Evolutionary conservation across 2,329 filamentous ascomycete genomes (phyloP).

Genomic region (Pseudopithomyces chartarum): DNA sequence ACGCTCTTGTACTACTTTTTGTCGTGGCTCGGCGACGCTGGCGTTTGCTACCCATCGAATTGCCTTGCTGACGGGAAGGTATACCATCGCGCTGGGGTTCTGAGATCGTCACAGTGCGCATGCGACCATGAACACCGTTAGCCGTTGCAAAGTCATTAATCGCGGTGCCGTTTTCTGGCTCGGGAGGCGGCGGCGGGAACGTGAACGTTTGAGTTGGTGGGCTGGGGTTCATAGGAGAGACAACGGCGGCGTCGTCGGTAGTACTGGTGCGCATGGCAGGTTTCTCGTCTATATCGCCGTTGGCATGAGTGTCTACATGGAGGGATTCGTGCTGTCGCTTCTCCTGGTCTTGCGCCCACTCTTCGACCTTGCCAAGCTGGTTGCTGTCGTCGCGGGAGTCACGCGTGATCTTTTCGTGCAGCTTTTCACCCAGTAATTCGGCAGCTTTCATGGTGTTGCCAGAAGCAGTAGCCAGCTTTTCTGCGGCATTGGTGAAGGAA

Average conservation of each 20-base stretch:
- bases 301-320: constrained; percentile 20
- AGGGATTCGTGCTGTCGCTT: constrained; percentile 23
- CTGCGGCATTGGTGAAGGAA: constrained; percentile 15
- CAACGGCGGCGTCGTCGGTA: constrained; percentile 30
- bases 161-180: constrained; percentile 27
- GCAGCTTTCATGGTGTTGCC: constrained; percentile 30
- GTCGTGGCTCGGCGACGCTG: constrained; percentile 72
- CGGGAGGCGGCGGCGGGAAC: constrained; percentile 39
- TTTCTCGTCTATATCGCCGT: constrained; percentile 39
- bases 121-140: constrained; percentile 20
- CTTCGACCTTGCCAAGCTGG: constrained; percentile 38
- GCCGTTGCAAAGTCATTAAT: constrained; percentile 15
- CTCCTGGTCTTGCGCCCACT: constrained; percentile 48
- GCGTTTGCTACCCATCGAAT: constrained; percentile 24
- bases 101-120: constrained; percentile 43
- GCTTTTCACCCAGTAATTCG: constrained; percentile 33
- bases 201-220: constrained; percentile 30
- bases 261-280: constrained; percentile 23
- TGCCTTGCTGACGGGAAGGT: constrained; percentile 13
- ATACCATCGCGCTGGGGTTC: constrained; percentile 27
- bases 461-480: constrained; percentile 27
- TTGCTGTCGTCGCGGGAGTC: constrained; percentile 22
- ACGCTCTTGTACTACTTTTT: constrained; percentile 68
- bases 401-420: constrained; percentile 34
- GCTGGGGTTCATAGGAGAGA: constrained; percentile 32